phyloP scores from a whole-genome alignment of 192 early-diverging fungal species.

The Rhizoclosmatium globosum region DNA sequence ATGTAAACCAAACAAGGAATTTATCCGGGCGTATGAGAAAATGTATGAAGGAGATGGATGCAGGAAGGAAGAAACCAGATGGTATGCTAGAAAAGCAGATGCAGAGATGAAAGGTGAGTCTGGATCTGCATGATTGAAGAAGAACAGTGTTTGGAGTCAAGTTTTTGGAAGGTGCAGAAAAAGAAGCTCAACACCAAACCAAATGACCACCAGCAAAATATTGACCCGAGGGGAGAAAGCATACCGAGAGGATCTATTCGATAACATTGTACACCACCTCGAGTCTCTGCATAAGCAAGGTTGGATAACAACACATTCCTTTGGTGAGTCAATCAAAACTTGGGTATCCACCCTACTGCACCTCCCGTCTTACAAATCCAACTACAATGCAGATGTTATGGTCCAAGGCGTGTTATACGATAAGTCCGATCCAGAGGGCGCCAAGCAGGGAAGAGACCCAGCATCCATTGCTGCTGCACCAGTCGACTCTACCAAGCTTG shows the following conservation, averaged over 20 bases:
- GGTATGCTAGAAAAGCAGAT: background rate
- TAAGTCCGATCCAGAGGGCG: slow-evolving; percentile 23
- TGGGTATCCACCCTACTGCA: background rate
- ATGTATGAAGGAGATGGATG: too few species aligned
- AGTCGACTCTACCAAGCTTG: slow-evolving; percentile 13
- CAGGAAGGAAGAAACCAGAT: too few species aligned
- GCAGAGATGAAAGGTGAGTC: background rate
- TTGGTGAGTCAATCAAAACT: slow-evolving; percentile 9
- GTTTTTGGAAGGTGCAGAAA: background rate
- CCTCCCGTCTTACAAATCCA: background rate
- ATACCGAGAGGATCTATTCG: slow-evolving; percentile 30
- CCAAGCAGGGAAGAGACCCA: background rate
- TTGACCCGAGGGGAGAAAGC: slow-evolving; percentile 33
- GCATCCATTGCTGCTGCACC: background rate
- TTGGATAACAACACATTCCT: slow-evolving; percentile 35
- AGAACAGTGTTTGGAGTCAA: background rate
- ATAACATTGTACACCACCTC: slow-evolving; percentile 15
- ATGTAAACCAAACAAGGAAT: slow-evolving; percentile 8
- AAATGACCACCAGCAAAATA: background rate
- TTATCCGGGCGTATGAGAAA: background rate
- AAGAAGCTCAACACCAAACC: background rate
- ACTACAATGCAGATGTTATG: slow-evolving; percentile 1
- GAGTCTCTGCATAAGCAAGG: slow-evolving; percentile 20
- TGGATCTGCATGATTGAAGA: background rate
- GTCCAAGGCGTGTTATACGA: slow-evolving; percentile 27